Base-by-base conservation (phyloP, 352 stramenopile genomes). In the Blastocystis sp. region DNA sequence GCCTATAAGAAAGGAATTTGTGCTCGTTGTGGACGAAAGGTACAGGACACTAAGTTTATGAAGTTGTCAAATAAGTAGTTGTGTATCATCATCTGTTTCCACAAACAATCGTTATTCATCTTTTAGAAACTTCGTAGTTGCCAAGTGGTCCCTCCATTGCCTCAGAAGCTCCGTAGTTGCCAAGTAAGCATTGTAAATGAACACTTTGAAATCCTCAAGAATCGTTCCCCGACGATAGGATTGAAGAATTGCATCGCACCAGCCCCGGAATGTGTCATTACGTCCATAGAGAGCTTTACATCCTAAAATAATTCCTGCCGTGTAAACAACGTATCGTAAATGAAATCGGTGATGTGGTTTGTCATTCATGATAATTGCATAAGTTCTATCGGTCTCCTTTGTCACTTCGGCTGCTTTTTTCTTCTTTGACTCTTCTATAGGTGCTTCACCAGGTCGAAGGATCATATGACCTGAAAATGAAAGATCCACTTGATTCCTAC, bases 1-100 rank as follows among this genome's bases (percentile, higher is more conserved):
- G 77, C 77, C 1, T 88, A 60, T 30, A 88, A 88, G 40, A 88
- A 88, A 27, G 77, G 77, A 60, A 88, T 88, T 35, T 88, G 77
- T 40, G 58, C 77, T 78, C 77, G 77, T 48, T 88, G 77, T 40
- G 77, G 77, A 5, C 30, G 77, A 27, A 88, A 88, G 40, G 44
- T 88, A 22, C 77, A 88, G 40, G 77, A 88, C 11, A 88, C 77
- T 3, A 76, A 77, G 24, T 76, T 60, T 33, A 24, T 57, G 13
- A 48, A 88, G 4, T n/a, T 88, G 11, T 88, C 35, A 4, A 57
- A 88, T 54, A 81, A 64, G 42, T 81, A 62, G 70, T 64, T 54
- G 35, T 42, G 70, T 62, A 22, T 17, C 70, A n/a, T 17, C 22
- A 37, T 58, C 19, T 59, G 62, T 42, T 75, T 40, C 15, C 22